Percentiles rank a stretch among this genome's conserved stretches.
phyloP scores from a whole-genome alignment of 495 filamentous ascomycete genomes.

The Zalerion maritima region DNA sequence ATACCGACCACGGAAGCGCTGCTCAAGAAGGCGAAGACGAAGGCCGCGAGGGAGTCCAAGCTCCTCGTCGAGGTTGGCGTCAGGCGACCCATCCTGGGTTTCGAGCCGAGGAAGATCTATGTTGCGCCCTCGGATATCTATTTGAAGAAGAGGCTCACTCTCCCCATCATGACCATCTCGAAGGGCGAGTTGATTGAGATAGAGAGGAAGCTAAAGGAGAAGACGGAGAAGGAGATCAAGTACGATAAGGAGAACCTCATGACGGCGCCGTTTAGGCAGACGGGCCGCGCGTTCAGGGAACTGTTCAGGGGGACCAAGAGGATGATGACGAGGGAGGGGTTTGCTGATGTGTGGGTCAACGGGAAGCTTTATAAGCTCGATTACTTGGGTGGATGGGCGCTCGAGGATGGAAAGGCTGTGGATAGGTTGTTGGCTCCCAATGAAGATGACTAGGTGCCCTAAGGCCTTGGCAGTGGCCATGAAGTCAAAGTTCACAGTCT shows the following conservation, averaged over 20 bases:
- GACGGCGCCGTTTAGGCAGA: conserved; percentile 35
- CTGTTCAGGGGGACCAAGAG: conserved; percentile 21
- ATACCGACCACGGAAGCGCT: conserved; percentile 12
- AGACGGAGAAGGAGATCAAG: conserved; percentile 11
- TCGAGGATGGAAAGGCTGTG: conserved; percentile 35
- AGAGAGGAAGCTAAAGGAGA: conserved; percentile 15
- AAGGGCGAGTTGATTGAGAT: conserved; percentile 12
- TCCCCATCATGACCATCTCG: conserved; percentile 13
- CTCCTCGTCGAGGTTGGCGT: conserved; percentile 23
- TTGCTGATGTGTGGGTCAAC: conserved; percentile 23
- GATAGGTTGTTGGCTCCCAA: conserved; percentile 24
- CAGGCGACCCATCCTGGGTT: conserved; percentile 20
- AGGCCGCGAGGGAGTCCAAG: neutral
- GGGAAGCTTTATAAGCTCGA: conserved; percentile 33
- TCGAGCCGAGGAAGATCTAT: conserved; percentile 17
- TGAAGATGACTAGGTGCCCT: neutral
- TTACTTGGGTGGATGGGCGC: conserved; percentile 30
- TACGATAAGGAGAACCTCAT: conserved; percentile 31
- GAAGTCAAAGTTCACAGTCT: too few species aligned
- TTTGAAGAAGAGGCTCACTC: conserved; percentile 20
- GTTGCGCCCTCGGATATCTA: conserved; percentile 20
- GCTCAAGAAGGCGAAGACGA: conserved; percentile 1
- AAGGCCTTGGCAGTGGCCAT: too few species aligned
- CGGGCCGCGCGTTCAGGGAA: conserved; percentile 11
- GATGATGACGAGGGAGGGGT: conserved; percentile 31